These are phyloP conservation scores for carrot (Daucus carota) DNA, from an alignment of 129 eudicot genomes.

Conservation along the genomic window DNA sequence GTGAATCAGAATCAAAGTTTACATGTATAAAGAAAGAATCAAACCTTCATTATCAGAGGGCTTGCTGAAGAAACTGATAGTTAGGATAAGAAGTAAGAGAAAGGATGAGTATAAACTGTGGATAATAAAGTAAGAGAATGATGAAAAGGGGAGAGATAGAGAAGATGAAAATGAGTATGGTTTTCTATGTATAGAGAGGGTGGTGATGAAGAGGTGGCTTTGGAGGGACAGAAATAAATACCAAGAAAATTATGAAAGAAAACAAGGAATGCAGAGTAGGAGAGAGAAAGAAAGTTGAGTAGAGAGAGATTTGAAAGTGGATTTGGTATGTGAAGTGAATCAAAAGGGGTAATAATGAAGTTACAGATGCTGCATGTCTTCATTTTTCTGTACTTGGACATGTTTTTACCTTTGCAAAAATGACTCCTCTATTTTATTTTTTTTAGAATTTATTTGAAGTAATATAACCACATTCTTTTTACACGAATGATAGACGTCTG, in stretches of 20 bases:
- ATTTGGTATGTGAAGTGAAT: neutral
- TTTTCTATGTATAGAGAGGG: constrained; percentile 28
- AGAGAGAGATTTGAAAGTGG: neutral
- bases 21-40: constrained; percentile 12
- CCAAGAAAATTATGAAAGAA: constrained; percentile 1
- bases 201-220: constrained; percentile 16
- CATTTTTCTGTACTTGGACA: neutral
- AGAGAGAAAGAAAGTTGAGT: neutral
- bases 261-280: constrained; percentile 6
- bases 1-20: neutral
- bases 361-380: neutral
- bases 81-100: constrained; percentile 14
- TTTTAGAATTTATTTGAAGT: too few species aligned
- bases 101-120: neutral
- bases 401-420: neutral
- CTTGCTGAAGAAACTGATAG: constrained; percentile 5
- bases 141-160: constrained; percentile 5
- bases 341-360: neutral
- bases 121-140: neutral
- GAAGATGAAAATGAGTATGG: constrained; percentile 27
- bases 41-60: constrained; percentile 44
- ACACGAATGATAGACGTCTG: too few species aligned
- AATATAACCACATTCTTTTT: too few species aligned
- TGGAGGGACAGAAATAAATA: constrained; percentile 2
- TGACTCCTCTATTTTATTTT: too few species aligned